Base-by-base conservation (phyloP, 345 rosid genomes). In the Turritis glabra region DNA sequence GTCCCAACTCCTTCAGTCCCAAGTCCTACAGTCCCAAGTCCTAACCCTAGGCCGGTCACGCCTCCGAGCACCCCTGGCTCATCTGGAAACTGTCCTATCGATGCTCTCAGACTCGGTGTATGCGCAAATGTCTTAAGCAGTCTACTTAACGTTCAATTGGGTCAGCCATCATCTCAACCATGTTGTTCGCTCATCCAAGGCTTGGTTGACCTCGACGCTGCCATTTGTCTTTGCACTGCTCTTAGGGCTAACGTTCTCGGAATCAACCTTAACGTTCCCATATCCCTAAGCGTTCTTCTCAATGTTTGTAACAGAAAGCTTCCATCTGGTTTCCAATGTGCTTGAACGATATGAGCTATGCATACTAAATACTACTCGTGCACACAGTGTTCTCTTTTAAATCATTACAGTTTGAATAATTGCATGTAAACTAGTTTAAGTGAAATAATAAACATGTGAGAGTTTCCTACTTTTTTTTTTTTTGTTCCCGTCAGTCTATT, bases 211-310 rank as follows among this genome's bases (percentile, higher is more conserved):
- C 82, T 86, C 15, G 91, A 90, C 11, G 96, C 91, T 4, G 91
- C 96, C 7, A 80, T 79, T 53, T 90, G 93, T 82, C 93, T 90
- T 9, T 86, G 93, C 82, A 88, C 90, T 17, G 88, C 85, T 43
- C 77, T 90, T 19, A 90, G 74, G 54, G 93, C 90, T 56, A 85
- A 73, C 38, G 66, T 90, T 32, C 69, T 84, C 27, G 90, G 93
- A 3, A 80, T 80, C 74, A 79, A 86, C 80, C 74, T 88, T 48
- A 83, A 86, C 47, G 21, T 88, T 66, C 89, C 91, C 1, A 70
- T 90, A 32, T 80, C 90, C 8, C 80, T 90, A 60, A 83, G 84
- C 43, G 73, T 88, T 80, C 80, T 90, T 68, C 87, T 90, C 64
- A 88, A 86, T 69, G 72, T 55, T 51, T 90, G 92, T 41, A 80